phyloP scores from a whole-genome alignment of 192 early-diverging fungal genomes.

The Gaertneriomyces sp. region DNA sequence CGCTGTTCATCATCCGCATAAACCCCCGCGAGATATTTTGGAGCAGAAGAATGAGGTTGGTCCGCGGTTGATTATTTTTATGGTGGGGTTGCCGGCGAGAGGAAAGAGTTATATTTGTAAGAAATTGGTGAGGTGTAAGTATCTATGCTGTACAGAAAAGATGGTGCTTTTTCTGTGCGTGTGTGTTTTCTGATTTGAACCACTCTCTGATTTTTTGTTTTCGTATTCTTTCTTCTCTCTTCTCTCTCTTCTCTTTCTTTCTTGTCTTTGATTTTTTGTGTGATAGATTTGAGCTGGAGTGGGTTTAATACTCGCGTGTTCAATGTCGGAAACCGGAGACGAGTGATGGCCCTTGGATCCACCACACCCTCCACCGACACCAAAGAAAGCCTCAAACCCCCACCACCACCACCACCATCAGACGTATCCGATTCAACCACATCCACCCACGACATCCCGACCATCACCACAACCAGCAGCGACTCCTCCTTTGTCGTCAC shows the following conservation, averaged over 20 bases:
- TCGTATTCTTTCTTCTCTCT: not conserved
- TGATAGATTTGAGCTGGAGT: constrained; percentile 38
- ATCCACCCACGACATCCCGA: not conserved
- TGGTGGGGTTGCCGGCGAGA: constrained; percentile 87
- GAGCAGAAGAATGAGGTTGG: constrained; percentile 70
- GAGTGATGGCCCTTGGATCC: constrained; percentile 45
- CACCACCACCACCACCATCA: not conserved
- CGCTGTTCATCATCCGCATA: too few species aligned
- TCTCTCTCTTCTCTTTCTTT: not conserved
- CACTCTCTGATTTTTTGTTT: constrained; percentile 1
- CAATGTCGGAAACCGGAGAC: constrained; percentile 93
- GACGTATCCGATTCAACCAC: not conserved
- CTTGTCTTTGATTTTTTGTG: not conserved
- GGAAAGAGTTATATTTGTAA: constrained; percentile 94
- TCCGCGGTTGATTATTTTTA: constrained; percentile 88
- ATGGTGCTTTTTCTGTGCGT: not conserved
- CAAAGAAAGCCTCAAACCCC: too few species aligned
- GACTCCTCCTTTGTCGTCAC: not conserved
- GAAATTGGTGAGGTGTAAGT: constrained; percentile 87
- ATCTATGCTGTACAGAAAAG: constrained; percentile 28
- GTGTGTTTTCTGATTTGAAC: not conserved
- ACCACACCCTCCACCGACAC: constrained; percentile 1
- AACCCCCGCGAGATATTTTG: constrained; percentile 26
- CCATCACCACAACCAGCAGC: not conserved
- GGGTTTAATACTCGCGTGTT: constrained; percentile 67